Base-by-base conservation (phyloP, 176 grass and related monocot species). In the Cenchrus fungigraminus region DNA sequence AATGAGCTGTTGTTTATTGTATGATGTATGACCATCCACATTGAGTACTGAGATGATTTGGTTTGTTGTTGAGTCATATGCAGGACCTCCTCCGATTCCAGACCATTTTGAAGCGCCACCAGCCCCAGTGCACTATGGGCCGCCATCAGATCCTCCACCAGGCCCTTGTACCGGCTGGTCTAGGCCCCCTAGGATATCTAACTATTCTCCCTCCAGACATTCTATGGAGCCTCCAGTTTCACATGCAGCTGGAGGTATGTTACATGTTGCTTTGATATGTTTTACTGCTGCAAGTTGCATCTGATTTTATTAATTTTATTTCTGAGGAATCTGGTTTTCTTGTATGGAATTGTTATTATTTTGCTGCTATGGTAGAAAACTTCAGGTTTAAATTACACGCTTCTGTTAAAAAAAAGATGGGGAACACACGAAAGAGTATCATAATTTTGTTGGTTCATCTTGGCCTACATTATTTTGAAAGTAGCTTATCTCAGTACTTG, bases 161-260 rank as follows among this genome's bases (percentile, higher is more conserved):
- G 83, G 91, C 74, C 85, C 85, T 73, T 98, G 93, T 51, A 57
- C 85, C 12, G 86, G 89, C 17, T 98, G 91, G 96, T 89, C 84
- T 74, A 71, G 87, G 84, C 89, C 70, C 28, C 83, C 83, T 76
- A 86, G 77, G 75, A 81, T 84, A 68, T 86, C 85, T 15, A 88
- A 63, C 85, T 91, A 90, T 84, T 84, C 87, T 53, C 79, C 83
- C 42, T 71, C 79, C 56, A 88, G 90, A 86, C 80, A 89, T 74
- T 63, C 91, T 86, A 29, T 80, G 73, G 93, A 95, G 49, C 81
- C 84, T 88, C 89, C 87, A 64, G 81, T 84, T 84, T 85, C 96
- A 67, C 86, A 82, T 71, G 74, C 81, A 32, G 49, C 90, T 80
- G 89, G 91, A 91, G 91, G 89, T 98, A 77, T 53, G 70, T 75